Conservation (phyloP, 768 basidiomycete genomes). For the Suillus paluster region DNA sequence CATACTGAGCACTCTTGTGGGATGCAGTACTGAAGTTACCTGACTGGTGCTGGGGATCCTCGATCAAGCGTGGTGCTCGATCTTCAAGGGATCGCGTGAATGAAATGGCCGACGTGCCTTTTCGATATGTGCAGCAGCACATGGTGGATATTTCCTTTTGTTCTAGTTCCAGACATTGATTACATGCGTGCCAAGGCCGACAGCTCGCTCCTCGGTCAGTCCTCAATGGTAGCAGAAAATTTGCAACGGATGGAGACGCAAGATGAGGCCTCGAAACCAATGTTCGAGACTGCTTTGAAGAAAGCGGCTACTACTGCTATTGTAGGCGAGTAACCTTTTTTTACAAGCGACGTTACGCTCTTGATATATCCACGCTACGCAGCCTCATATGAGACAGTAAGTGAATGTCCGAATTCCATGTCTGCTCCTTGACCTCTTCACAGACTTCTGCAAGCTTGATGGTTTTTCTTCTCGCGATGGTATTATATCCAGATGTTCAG, state of each 20-base stretch:
- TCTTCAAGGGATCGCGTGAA: background rate
- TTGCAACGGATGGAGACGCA: slow-evolving; percentile 21
- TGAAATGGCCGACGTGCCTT: slow-evolving; percentile 10
- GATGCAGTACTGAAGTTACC: slow-evolving; percentile 13
- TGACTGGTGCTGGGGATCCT: slow-evolving; percentile 16
- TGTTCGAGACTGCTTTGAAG: slow-evolving; percentile 17
- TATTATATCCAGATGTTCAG: slow-evolving; percentile 20
- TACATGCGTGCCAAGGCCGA: background rate
- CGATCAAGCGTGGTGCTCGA: slow-evolving; percentile 11
- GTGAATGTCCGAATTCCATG: background rate
- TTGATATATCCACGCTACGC: background rate
- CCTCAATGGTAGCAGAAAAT: slow-evolving; percentile 19
- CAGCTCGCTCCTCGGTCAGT: background rate
- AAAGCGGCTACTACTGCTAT: slow-evolving; percentile 17
- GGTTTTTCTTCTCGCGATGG: slow-evolving; percentile 23
- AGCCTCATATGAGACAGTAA: slow-evolving; percentile 18
- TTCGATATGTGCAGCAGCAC: slow-evolving; percentile 2
- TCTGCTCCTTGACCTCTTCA: background rate
- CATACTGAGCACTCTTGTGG: background rate
- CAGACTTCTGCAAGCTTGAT: slow-evolving; percentile 16
- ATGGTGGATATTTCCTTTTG: slow-evolving; percentile 2
- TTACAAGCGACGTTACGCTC: background rate
- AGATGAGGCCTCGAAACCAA: slow-evolving; percentile 9
- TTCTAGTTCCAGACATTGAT: background rate
- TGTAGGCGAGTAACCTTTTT: slow-evolving; percentile 9